These are phyloP conservation scores for Urostyla sp. DNA, from an alignment of 73 alveolate species.

Conservation along the genomic window DNA sequence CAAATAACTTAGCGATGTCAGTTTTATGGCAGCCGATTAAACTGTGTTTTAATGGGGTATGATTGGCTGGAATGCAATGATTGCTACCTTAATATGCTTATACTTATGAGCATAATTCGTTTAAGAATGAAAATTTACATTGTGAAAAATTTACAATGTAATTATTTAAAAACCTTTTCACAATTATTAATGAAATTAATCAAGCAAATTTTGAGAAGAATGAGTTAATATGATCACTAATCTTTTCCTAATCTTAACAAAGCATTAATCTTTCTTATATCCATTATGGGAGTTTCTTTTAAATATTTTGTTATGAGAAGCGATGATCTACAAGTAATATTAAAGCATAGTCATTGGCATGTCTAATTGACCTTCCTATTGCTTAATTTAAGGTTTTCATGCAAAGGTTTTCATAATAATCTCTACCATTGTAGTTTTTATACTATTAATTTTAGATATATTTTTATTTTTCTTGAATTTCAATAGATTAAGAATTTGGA, in stretches of 20 bases:
- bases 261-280: slow-evolving; percentile 15
- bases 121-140: no score
- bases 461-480: slow-evolving; percentile 83
- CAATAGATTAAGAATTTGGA: slow-evolving; percentile 84
- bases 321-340: slow-evolving; percentile 83
- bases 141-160: no score
- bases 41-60: neutral
- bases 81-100: no score
- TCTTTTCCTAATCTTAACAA: no score
- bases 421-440: slow-evolving; percentile 74
- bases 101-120: no score
- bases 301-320: slow-evolving; percentile 31
- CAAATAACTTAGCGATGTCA: neutral
- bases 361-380: slow-evolving; percentile 95
- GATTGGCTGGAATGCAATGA: neutral
- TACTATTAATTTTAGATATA: slow-evolving; percentile 55
- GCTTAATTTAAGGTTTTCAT: slow-evolving; percentile 90
- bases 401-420: slow-evolving; percentile 89
- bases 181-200: no score
- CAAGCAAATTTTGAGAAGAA: no score
- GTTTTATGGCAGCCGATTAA: neutral
- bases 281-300: slow-evolving; percentile 59
- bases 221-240: no score
- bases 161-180: no score
- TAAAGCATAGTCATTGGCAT: slow-evolving; percentile 88